phyloP scores from a whole-genome alignment of 2,329 filamentous ascomycete genomes.

The Xylaria hypoxylon region DNA sequence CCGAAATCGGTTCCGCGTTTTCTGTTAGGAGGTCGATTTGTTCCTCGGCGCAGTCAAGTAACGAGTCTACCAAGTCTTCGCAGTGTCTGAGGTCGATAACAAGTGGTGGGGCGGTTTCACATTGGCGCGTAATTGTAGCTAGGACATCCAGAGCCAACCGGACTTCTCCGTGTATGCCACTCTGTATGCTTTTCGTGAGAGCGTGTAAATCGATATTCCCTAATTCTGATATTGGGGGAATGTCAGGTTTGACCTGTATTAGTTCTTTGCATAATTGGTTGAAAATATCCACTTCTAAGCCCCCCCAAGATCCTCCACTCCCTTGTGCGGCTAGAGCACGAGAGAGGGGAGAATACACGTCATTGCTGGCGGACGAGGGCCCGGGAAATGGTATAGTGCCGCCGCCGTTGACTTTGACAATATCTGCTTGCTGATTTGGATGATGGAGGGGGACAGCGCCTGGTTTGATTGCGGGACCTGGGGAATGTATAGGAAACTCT shows the following conservation, averaged over 20 bases:
- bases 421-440: slow-evolving; percentile 50
- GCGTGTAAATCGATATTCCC: slow-evolving; percentile 92
- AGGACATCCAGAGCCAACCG: slow-evolving; percentile 88
- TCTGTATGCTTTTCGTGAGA: slow-evolving; percentile 88
- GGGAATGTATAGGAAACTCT: slow-evolving; percentile 61
- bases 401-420: slow-evolving; percentile 43
- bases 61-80: slow-evolving; percentile 87
- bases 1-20: slow-evolving; percentile 84
- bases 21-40: slow-evolving; percentile 88
- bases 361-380: slow-evolving; percentile 58
- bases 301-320: slow-evolving; percentile 60
- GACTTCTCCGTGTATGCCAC: slow-evolving; percentile 90
- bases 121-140: slow-evolving; percentile 72
- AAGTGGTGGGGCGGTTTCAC: slow-evolving; percentile 71
- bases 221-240: slow-evolving; percentile 80
- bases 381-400: slow-evolving; percentile 48
- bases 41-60: slow-evolving; percentile 91
- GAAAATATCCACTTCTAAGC: slow-evolving; percentile 75
- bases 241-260: slow-evolving; percentile 75
- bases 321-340: slow-evolving; percentile 62
- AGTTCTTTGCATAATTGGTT: slow-evolving; percentile 75
- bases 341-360: slow-evolving; percentile 67
- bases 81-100: slow-evolving; percentile 77
- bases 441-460: slow-evolving; percentile 58
- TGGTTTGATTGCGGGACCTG: slow-evolving; percentile 54